Percentiles rank a stretch among this genome's conserved stretches.
Conservation (phyloP, 306 rosid species). For the Luffa aegyptiaca region DNA sequence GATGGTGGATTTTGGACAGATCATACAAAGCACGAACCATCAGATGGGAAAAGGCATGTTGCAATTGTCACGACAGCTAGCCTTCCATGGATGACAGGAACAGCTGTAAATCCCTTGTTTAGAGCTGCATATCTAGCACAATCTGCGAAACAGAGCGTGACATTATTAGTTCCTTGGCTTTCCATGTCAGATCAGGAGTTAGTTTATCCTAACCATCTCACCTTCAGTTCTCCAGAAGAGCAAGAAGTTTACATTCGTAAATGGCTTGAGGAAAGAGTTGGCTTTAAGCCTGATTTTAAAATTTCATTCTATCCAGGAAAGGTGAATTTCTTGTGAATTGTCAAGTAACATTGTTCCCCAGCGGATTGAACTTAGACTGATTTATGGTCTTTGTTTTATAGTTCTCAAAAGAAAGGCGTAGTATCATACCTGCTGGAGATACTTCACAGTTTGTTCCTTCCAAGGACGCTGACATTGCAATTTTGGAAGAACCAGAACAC, state of each 20-base stretch:
- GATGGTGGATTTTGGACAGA: constrained; percentile 93
- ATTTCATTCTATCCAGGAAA: constrained; percentile 97
- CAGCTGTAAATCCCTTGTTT: constrained; percentile 92
- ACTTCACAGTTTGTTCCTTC: constrained; percentile 84
- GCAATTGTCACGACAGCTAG: constrained; percentile 98
- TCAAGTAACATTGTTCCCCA: not conserved
- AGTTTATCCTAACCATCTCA: constrained; percentile 69
- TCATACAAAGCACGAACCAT: constrained; percentile 46
- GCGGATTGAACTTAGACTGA: constrained; percentile 8
- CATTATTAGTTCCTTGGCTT: constrained; percentile 94
- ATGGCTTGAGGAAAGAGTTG: constrained; percentile 98
- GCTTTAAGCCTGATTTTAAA: constrained; percentile 81
- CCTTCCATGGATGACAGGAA: constrained; percentile 99
- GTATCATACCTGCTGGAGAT: constrained; percentile 95
- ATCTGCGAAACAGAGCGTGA: constrained; percentile 69
- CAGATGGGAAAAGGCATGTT: constrained; percentile 58
- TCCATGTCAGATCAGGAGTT: constrained; percentile 82
- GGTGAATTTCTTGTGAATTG: constrained; percentile 34
- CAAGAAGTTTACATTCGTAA: constrained; percentile 79
- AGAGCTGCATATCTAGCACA: constrained; percentile 93
- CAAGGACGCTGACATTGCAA: constrained; percentile 90
- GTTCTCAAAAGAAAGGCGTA: constrained; percentile 79
- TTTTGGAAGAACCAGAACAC: constrained; percentile 95
- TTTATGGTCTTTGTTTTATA: constrained; percentile 24
- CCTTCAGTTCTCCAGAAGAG: constrained; percentile 86